These are phyloP conservation scores for Trypanosoma conorhini DNA, from an alignment of 208 protist species.

Conservation along the genomic window DNA sequence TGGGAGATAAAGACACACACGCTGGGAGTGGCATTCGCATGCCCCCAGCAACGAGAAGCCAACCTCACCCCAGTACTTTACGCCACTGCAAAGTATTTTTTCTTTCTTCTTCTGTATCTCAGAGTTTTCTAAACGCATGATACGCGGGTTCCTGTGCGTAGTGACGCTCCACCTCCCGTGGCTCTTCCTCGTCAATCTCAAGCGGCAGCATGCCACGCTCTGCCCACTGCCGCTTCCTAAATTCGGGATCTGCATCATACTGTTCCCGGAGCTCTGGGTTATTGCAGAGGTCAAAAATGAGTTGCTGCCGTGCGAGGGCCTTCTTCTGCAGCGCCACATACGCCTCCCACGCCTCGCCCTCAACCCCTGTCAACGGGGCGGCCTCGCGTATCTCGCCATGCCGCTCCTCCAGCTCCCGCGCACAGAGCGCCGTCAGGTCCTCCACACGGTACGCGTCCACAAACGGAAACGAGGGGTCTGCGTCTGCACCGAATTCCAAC, in stretches of 20 bases:
- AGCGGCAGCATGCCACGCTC: constrained; percentile 65
- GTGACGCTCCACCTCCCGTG: constrained; percentile 49
- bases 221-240: constrained; percentile 55
- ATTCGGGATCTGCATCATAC: constrained; percentile 54
- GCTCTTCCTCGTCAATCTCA: constrained; percentile 38
- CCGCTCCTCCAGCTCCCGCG: constrained; percentile 45
- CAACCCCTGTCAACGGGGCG: constrained; percentile 73
- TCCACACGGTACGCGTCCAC: constrained; percentile 61
- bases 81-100: not conserved
- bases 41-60: not conserved
- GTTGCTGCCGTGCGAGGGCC: constrained; percentile 72
- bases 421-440: constrained; percentile 46
- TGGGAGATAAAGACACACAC: not conserved
- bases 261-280: constrained; percentile 51
- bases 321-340: constrained; percentile 84
- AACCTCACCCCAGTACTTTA: constrained; percentile 1
- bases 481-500: constrained; percentile 41
- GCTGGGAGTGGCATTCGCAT: not conserved
- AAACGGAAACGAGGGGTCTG: constrained; percentile 51
- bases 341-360: constrained; percentile 83
- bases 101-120: not conserved
- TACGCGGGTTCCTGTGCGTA: constrained; percentile 83
- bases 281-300: constrained; percentile 81
- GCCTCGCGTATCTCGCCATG: constrained; percentile 69
- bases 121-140: constrained; percentile 66